Evolutionary conservation across 2,329 filamentous ascomycete genomes (phyloP), one percentile per base, ranked within the genome.

Genomic region (Ceratocystis albifundus): DNA sequence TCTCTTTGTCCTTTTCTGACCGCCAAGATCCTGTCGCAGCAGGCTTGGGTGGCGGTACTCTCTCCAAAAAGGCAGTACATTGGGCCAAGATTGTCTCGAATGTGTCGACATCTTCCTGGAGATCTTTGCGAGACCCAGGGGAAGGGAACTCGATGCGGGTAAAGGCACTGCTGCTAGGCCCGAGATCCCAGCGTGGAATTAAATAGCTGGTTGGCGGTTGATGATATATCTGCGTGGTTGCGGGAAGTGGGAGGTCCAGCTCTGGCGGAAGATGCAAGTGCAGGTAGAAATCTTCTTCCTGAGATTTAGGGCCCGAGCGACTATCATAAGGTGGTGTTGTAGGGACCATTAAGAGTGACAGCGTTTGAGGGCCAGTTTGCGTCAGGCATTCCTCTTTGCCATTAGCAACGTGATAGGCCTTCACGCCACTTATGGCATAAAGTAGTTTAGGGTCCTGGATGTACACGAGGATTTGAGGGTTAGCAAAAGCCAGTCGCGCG

Each of bases 41-140:
- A 32, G 73, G 69, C 69, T 75, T 77, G 8, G 83, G 86, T 5
- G 89, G 85, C 50, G 86, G 80, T 8, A 89, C 87, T 57, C 91
- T 85, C 75, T 97, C 93, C 3, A 96, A 83, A 75, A 99, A 97
- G 1, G 93, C 90, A 1, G 93, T 97, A 76, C 93, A 97, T 77
- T 97, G 91, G n/a, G 93, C 93, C 63, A 97, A 81, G 70, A 97
- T 97, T 2, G 93, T 96, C 79, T 97, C 93, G 72, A 96, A 97
- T 0, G 93, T 97, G 74, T 96, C 91, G 53, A 96, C 81, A 74
- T 96, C 93, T 74, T 97, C 92, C 75, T 96, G 91, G 0, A 89
- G 83, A 30, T 89, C 87, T 44, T 83, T 80, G 44, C 89, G 86
- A 68, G 80, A 85, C 22, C 89, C 89, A 28, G 88, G 78, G 2